Evolutionary conservation across 2,329 filamentous ascomycete species (phyloP), one percentile per base, ranked within the genome.

Genomic region (Botrytis paeoniae): DNA sequence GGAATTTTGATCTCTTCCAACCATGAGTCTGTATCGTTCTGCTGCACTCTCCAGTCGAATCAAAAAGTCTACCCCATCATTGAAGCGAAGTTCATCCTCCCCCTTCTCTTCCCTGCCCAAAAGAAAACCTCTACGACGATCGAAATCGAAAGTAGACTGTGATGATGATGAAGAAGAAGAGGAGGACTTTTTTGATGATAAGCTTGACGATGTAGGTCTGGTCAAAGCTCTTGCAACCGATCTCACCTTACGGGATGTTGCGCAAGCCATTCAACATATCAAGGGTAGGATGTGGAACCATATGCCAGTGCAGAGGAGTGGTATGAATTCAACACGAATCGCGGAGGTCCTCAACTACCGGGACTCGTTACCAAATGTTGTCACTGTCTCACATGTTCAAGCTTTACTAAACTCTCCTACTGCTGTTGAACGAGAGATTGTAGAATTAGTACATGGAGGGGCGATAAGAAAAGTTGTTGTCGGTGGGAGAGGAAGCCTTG

Each of bases 371-470:
- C 90, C 92, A 16, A 89, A 89, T 0, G 83, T 93, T 35, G 88
- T 92, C 8, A 91, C 89, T 0, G 81, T 89, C 32, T 87, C 89
- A 1, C 92, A 94, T 79, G 80, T 94, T 10, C 87, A 91, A 75
- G 87, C 90, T 1, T 81, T 93, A 2, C 84, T 92, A 62, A 82
- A 82, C 16, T 89, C 88, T 3, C 88, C 91, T 1, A 92, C 91
- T 0, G 84, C 83, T 1, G 89, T 89, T 1, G 92, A 94, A 81
- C 85, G 92, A 63, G 91, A 93, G 79, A 85, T 92, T 32, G 89
- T 87, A 5, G 86, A 89, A 77, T 84, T 93, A 51, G 81, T 87
- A 29, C 83, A 85, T 20, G 84, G 83, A 18, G 91, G 91, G 0
- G 82, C 86, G 7, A 74, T 93, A 63, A 84, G 90, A 60, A 89